A percentile compares a stretch with the other conserved stretches of the same genome.
These are phyloP conservation scores for Lasiodiplodia gonubiensis DNA, from an alignment of 2,329 filamentous ascomycete genomes.

Conservation along the genomic window DNA sequence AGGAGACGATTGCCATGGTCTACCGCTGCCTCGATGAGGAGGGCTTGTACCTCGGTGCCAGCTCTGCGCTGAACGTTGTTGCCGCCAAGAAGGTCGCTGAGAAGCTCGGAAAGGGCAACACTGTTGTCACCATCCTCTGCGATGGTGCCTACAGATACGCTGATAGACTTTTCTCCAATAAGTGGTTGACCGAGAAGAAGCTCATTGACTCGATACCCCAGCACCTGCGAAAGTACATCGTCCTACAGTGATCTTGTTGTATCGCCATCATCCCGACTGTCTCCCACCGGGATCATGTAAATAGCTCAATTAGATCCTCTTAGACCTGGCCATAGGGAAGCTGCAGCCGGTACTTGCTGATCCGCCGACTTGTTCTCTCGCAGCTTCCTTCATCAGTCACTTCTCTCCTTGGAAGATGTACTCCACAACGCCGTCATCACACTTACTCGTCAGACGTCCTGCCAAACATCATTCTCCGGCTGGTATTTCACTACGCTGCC, in stretches of 20 bases:
- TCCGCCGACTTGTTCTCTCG: not conserved
- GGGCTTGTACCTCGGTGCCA: constrained; percentile 92
- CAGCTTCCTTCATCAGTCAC: not conserved
- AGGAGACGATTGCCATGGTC: constrained; percentile 97
- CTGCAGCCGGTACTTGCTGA: not conserved
- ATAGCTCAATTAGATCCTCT: constrained; percentile 1
- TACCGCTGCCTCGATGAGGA: constrained; percentile 96
- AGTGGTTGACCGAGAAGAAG: constrained; percentile 88
- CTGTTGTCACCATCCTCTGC: constrained; percentile 90
- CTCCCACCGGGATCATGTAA: constrained; percentile 10
- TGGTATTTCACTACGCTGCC: not conserved
- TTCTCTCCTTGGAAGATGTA: not conserved
- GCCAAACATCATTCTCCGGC: not conserved
- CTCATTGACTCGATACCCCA: constrained; percentile 80
- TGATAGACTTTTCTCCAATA: constrained; percentile 87
- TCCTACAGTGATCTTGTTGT: constrained; percentile 56
- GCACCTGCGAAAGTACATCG: constrained; percentile 90
- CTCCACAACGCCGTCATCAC: not conserved
- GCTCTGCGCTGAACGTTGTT: constrained; percentile 91
- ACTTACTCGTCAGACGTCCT: not conserved
- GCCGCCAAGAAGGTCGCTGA: constrained; percentile 93
- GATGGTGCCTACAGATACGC: constrained; percentile 98
- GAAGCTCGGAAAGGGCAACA: constrained; percentile 85
- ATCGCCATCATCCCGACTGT: not conserved
- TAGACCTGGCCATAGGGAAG: not conserved